phyloP scores from a whole-genome alignment of 208 protist species.

The Wallacemonas sp. region DNA sequence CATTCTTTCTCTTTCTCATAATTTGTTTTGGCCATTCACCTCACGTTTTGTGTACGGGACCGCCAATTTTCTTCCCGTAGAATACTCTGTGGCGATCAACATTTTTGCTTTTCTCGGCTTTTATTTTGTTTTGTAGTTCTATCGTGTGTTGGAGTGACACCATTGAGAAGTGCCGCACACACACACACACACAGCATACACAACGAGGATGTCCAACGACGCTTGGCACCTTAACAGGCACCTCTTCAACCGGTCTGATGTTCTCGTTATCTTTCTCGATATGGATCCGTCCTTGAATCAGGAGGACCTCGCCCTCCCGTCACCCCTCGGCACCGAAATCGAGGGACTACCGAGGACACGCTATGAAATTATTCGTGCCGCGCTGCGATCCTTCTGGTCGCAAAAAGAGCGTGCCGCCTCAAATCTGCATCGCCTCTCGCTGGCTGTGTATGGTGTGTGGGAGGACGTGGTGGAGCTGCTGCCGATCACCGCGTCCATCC shows the following conservation, averaged over 20 bases:
- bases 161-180: no score
- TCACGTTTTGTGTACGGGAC: no score
- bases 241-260: slow-evolving; percentile 38
- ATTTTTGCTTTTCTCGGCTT: no score
- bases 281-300: slow-evolving; percentile 32
- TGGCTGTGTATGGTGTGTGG: slow-evolving; percentile 43
- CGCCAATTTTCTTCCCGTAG: no score
- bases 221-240: slow-evolving; percentile 9
- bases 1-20: no score
- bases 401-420: slow-evolving; percentile 37
- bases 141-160: no score
- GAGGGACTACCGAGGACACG: slow-evolving; percentile 23
- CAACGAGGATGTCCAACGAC: not conserved
- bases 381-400: slow-evolving; percentile 38
- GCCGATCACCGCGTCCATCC: slow-evolving; percentile 11
- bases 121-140: no score
- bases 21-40: no score
- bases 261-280: slow-evolving; percentile 53
- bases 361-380: slow-evolving; percentile 33
- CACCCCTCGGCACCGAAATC: slow-evolving; percentile 1
- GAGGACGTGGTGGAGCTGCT: slow-evolving; percentile 28
- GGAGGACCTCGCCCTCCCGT: slow-evolving; percentile 40
- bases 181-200: no score
- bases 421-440: slow-evolving; percentile 19
- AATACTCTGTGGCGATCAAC: no score